Conservation (phyloP, 2,329 filamentous ascomycete genomes). For the Calonectria honghensis region DNA sequence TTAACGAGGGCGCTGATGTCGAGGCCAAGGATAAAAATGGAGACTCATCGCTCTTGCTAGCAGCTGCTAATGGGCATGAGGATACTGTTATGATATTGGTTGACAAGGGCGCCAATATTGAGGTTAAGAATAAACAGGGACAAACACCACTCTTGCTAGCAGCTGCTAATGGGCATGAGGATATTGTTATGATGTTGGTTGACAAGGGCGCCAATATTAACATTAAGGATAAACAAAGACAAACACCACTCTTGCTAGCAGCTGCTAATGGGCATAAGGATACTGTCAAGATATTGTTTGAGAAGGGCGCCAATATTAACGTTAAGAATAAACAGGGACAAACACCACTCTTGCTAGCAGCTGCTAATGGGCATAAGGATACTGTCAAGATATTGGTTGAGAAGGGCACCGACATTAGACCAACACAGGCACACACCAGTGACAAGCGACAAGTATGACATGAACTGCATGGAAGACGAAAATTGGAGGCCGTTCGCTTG, state of each 20-base stretch:
- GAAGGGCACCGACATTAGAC: neutral
- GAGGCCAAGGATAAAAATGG: too few relatives aligned
- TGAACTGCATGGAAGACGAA: too few relatives aligned
- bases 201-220: too few relatives aligned
- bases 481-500: too few relatives aligned
- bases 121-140: conserved; percentile 3
- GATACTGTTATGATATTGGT: neutral
- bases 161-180: too few relatives aligned
- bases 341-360: conserved; percentile 6
- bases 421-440: too few relatives aligned
- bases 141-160: neutral
- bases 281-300: neutral
- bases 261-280: neutral
- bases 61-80: neutral
- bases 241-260: neutral
- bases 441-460: too few relatives aligned
- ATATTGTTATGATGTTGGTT: too few relatives aligned
- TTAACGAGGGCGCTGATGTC: too few relatives aligned
- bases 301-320: conserved; percentile 16
- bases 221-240: too few relatives aligned
- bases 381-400: conserved; percentile 28
- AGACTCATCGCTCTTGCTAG: neutral
- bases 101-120: neutral
- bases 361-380: conserved; percentile 13
- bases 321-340: neutral